phyloP scores from a whole-genome alignment of 2,329 filamentous ascomycete genomes.

The Curvularia lunata region DNA sequence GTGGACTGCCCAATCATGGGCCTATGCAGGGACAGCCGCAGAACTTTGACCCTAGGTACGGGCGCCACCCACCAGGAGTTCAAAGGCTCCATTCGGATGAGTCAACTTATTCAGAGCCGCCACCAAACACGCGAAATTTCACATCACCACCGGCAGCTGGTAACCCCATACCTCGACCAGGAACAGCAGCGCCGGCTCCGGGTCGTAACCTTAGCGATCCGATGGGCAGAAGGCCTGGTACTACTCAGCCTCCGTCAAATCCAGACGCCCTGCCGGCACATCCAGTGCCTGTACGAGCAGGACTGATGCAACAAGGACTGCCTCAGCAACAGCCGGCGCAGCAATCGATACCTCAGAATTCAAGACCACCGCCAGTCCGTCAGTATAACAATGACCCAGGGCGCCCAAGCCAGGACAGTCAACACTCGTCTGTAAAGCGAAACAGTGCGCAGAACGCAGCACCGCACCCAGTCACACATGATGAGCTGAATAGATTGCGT shows the following conservation, averaged over 20 bases:
- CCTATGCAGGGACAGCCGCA: constrained; percentile 30
- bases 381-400: constrained; percentile 57
- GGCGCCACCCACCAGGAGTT: constrained; percentile 37
- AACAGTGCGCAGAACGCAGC: constrained; percentile 34
- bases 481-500: constrained; percentile 78
- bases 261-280: constrained; percentile 64
- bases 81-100: constrained; percentile 46
- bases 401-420: constrained; percentile 42
- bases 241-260: constrained; percentile 52
- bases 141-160: constrained; percentile 36
- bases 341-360: constrained; percentile 35
- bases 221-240: constrained; percentile 46
- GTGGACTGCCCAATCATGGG: constrained; percentile 25
- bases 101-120: constrained; percentile 46
- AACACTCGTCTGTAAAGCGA: constrained; percentile 27
- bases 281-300: constrained; percentile 61
- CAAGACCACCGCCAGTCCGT: constrained; percentile 59
- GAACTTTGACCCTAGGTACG: constrained; percentile 39
- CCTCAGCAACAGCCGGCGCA: constrained; percentile 25
- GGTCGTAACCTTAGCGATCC: constrained; percentile 38
- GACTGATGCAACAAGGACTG: constrained; percentile 51
- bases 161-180: constrained; percentile 37
- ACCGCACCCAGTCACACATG: constrained; percentile 70
- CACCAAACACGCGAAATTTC: constrained; percentile 37
- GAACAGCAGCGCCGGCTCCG: constrained; percentile 41